Conservation (phyloP, 768 basidiomycete species). For the Macrocybe gigantea region DNA sequence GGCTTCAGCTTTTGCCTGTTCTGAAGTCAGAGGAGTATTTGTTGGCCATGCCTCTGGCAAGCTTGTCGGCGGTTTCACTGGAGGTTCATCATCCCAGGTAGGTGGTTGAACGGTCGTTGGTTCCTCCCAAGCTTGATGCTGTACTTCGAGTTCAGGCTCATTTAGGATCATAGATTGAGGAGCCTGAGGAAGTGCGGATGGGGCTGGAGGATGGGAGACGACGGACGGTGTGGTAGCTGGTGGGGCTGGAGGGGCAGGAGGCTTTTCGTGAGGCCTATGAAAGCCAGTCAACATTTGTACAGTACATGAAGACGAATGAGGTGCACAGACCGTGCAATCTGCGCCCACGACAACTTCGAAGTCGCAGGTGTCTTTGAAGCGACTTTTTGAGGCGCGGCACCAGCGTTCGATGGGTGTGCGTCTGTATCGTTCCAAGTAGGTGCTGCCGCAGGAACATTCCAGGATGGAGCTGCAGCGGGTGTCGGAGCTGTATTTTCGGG, state of each 20-base stretch:
- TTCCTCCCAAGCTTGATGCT: constrained; percentile 57
- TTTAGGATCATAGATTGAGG: constrained; percentile 21
- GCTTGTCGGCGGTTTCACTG: constrained; percentile 24
- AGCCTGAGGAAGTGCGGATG: constrained; percentile 27
- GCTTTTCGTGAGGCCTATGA: constrained; percentile 62
- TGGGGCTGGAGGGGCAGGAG: constrained; percentile 34
- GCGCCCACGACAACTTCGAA: constrained; percentile 82
- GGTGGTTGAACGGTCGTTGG: constrained; percentile 65
- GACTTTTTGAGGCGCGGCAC: constrained; percentile 24
- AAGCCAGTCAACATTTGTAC: constrained; percentile 5
- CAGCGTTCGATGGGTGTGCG: constrained; percentile 30
- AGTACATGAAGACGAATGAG: background rate
- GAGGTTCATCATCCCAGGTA: constrained; percentile 68
- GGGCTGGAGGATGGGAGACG: constrained; percentile 16
- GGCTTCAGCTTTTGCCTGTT: constrained; percentile 12
- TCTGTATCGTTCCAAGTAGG: constrained; percentile 28
- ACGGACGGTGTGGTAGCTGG: constrained; percentile 16
- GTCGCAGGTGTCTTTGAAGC: constrained; percentile 57
- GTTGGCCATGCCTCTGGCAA: constrained; percentile 29
- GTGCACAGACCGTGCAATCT: constrained; percentile 63
- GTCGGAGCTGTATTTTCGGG: constrained; percentile 22
- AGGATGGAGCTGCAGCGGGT: constrained; percentile 23
- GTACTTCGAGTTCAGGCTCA: constrained; percentile 27
- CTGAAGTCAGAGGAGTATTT: constrained; percentile 13
- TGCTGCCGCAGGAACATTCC: constrained; percentile 25